Base-by-base conservation (phyloP, 306 rosid species). In the Myrica gale region DNA sequence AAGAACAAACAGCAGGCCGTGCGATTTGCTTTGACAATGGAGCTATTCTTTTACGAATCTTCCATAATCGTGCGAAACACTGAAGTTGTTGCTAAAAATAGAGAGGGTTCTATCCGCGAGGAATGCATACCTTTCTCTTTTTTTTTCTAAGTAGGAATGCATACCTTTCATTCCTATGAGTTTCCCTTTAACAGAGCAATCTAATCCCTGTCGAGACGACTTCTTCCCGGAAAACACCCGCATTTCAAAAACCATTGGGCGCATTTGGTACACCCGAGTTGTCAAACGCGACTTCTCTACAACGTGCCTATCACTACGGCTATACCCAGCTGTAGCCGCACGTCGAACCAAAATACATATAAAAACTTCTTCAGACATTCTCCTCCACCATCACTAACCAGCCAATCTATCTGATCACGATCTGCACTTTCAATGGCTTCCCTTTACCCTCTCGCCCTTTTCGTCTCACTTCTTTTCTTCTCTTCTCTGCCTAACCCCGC, bases 351-450 rank as follows among this genome's bases (percentile, higher is more conserved):
- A n/a, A 6, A 7, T 37, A 52, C 16, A 71, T 20, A 26, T 43
- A 21, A 8, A 37, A 20, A 11, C 37, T 71, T 13, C 52, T 8
- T 10, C 2, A 47, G 63, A 37, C 63, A 9, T 13, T 23, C 2
- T 42, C 66, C 23, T 37, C 7, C 9, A 6, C 21, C n/a, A 16
- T 19, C 62, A 16, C 5, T 12, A 23, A 0, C 43, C 5, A 42
- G 5, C 26, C 17, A 61, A 16, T n/a, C 16, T 41, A 54, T 32
- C 37, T 32, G 37, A 32, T 32, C 37, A 32, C 2, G 37, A 2
- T 32, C 37, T 47, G 11, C 26, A 50, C 7, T 41, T 12, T 5
- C 56, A 67, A 82, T 79, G 85, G 84, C 56, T 76, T 77, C 78
- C 9, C 32, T 50, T 68, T 5, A 7, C 71, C 26, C 37, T 54